Evolutionary conservation across 345 rosid species (phyloP).

Genomic region (Salix udensis): DNA sequence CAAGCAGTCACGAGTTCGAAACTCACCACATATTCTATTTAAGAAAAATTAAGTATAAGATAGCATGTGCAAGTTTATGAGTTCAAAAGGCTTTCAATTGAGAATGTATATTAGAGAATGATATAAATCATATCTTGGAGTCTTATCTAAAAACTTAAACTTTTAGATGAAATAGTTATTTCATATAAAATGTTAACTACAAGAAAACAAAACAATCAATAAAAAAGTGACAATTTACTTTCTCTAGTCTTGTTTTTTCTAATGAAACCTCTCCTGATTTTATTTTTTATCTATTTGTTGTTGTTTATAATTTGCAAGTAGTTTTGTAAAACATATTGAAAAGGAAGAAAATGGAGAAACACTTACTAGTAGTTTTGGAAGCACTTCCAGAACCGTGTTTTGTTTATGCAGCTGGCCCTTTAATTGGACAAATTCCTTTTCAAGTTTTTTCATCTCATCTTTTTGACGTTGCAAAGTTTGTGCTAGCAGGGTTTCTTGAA

Average conservation of each 20-base stretch:
- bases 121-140: too few relatives aligned
- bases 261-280: not conserved
- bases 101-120: too few relatives aligned
- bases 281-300: not conserved
- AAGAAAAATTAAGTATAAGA: too few relatives aligned
- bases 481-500: not conserved
- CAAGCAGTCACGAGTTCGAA: too few relatives aligned
- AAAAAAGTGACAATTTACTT: not conserved
- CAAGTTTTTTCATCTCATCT: not conserved
- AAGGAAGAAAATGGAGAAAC: not conserved
- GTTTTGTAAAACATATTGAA: not conserved
- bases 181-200: too few relatives aligned
- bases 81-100: too few relatives aligned
- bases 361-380: not conserved
- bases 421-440: not conserved
- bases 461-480: not conserved
- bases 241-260: not conserved
- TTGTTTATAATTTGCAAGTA: not conserved
- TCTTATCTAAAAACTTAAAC: too few relatives aligned
- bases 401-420: not conserved
- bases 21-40: too few relatives aligned
- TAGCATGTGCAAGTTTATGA: too few relatives aligned
- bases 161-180: too few relatives aligned
- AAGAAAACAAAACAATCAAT: too few relatives aligned
- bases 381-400: not conserved